These are phyloP conservation scores for Dimargaris cristalligena DNA, from an alignment of 192 early-diverging fungal genomes.

Conservation along the genomic window DNA sequence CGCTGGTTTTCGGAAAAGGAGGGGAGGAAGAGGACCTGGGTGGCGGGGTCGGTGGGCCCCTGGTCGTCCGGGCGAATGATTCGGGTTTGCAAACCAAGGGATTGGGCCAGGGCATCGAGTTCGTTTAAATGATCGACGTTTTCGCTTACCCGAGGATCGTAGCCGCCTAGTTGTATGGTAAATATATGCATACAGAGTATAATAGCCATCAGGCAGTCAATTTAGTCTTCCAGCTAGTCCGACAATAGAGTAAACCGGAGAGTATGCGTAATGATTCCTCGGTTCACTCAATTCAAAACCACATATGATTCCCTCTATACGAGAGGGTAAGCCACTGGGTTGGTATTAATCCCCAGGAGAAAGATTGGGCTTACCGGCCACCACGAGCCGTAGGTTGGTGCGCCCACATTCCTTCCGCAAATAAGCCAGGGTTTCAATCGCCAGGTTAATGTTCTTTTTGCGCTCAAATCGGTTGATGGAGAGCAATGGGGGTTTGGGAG, in stretches of 20 bases:
- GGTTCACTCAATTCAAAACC: too few species aligned
- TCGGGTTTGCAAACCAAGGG: slow-evolving; percentile 19
- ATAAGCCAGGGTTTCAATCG: slow-evolving; percentile 52
- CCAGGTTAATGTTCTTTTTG: slow-evolving; percentile 77
- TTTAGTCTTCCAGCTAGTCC: too few species aligned
- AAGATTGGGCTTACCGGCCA: too few species aligned
- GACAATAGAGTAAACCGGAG: too few species aligned
- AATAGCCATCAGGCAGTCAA: too few species aligned
- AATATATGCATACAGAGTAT: too few species aligned
- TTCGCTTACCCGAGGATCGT: slow-evolving; percentile 67
- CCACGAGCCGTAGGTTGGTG: slow-evolving; percentile 33
- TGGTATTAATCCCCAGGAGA: too few species aligned
- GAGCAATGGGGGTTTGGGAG: slow-evolving; percentile 25
- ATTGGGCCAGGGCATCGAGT: slow-evolving; percentile 37
- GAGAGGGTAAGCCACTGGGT: too few species aligned
- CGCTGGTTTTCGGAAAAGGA: slow-evolving; percentile 75
- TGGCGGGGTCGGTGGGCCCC: slow-evolving; percentile 15
- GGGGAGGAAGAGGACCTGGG: slow-evolving; percentile 70
- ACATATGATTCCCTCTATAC: too few species aligned
- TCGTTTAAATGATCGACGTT: slow-evolving; percentile 71
- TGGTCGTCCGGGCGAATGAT: slow-evolving; percentile 11
- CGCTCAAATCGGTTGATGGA: slow-evolving; percentile 97
- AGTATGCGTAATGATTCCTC: too few species aligned
- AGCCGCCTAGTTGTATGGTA: too few species aligned
- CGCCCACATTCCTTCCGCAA: slow-evolving; percentile 9